Evolutionary conservation across 257 asterid species (phyloP), one percentile per base, ranked within the genome.

Genomic region (Fraxinus pennsylvanica): DNA sequence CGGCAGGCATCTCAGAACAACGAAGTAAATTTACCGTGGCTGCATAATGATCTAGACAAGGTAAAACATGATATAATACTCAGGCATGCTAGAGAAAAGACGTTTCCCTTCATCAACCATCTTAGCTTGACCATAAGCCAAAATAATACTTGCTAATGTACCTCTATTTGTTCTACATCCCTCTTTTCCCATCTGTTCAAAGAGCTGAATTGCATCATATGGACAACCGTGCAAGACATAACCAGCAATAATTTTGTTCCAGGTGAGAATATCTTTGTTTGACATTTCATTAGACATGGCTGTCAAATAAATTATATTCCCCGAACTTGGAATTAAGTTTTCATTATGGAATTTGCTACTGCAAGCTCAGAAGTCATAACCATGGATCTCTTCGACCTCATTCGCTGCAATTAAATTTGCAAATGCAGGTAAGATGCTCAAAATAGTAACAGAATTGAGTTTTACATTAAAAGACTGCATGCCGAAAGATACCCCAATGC

Each of bases 351-450:
- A 84, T 92, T 92, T 21, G 85, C 81, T 59, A 92, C 90, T 5
- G 96, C 86, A 74, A 89, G 84, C 76, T 90, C 90, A 25, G 87
- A 86, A 45, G 35, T 80, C 87, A 73, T 85, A 88, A 85, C 95
- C 78, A 77, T 90, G 94, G 74, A 93, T 89, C 89, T 93, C 96
- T 80, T 87, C 92, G 73, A 93, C 88, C 89, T 89, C 92, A 38
- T 82, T 93, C 36, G 83, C 61, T 3, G 91, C 87, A 69, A 94
- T 76, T 78, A 94, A 52, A 81, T 87, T 89, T 9, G 94, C 89
- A 81, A 89, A 87, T 2, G 94, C 96, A 13, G 94, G 97, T 78
- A 92, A 82, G 78, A 90, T 88, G 84, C 96, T 88, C 87, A 92
- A 81, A 71, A 91, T 78, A 52, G 97, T 92, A 76, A 94, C 84